Evolutionary conservation across 345 rosid genomes (phyloP).

Genomic region (Salix arbutifolia): DNA sequence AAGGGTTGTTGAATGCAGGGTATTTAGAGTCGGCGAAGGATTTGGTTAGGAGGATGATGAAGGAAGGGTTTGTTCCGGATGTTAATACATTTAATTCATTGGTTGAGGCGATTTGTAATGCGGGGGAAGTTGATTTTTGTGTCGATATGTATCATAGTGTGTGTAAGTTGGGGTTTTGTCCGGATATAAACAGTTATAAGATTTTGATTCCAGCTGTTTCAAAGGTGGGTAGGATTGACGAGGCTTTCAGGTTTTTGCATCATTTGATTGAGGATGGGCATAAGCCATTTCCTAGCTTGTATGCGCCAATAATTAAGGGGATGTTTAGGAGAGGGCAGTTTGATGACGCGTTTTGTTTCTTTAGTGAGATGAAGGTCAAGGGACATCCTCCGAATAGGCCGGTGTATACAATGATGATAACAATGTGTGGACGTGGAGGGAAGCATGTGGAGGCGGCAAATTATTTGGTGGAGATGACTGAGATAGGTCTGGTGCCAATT

Average conservation of each 20-base stretch:
- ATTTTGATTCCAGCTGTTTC: conserved; percentile 83
- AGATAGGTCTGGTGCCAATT: conserved; percentile 74
- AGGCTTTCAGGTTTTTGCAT: conserved; percentile 61
- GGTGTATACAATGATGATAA: conserved; percentile 84
- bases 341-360: conserved; percentile 82
- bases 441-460: conserved; percentile 74
- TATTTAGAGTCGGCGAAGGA: conserved; percentile 76
- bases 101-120: conserved; percentile 51
- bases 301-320: conserved; percentile 79
- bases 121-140: conserved; percentile 74
- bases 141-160: conserved; percentile 60
- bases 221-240: conserved; percentile 70
- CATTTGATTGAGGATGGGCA: conserved; percentile 78
- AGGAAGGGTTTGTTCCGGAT: conserved; percentile 67
- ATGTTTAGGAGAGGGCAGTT: conserved; percentile 73
- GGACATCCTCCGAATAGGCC: conserved; percentile 90
- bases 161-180: conserved; percentile 63
- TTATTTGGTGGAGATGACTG: conserved; percentile 86
- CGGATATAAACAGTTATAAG: conserved; percentile 63
- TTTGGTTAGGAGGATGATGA: conserved; percentile 70
- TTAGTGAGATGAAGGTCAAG: conserved; percentile 79
- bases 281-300: conserved; percentile 83
- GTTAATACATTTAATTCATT: conserved; percentile 57
- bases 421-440: conserved; percentile 89
- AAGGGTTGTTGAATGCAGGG: conserved; percentile 76